These are phyloP conservation scores for Beauveria sp. DNA, from an alignment of 2,329 filamentous ascomycete genomes.

Conservation along the genomic window DNA sequence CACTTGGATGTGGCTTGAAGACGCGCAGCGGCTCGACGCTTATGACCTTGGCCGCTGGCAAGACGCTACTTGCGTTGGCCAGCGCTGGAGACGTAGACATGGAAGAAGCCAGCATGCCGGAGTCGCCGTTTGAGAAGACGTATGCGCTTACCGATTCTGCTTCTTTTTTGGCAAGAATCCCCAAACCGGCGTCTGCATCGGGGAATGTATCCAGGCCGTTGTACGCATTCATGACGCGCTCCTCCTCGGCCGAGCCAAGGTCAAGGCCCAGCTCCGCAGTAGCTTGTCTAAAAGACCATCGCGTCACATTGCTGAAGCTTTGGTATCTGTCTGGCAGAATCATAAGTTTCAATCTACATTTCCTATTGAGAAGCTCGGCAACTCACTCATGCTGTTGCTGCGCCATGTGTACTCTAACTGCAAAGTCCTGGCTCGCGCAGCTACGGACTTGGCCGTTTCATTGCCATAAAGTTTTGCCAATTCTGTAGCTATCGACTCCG, in stretches of 20 bases:
- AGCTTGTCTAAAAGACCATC: slow-evolving; percentile 54
- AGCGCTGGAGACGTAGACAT: slow-evolving; percentile 50
- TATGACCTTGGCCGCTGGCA: slow-evolving; percentile 39
- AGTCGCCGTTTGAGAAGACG: slow-evolving; percentile 65
- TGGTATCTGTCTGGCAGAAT: slow-evolving; percentile 34
- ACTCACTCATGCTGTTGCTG: slow-evolving; percentile 64
- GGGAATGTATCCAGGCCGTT: slow-evolving; percentile 56
- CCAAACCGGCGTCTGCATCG: slow-evolving; percentile 51
- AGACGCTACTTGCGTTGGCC: slow-evolving; percentile 35
- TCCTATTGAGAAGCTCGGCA: not conserved
- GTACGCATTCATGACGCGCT: slow-evolving; percentile 54
- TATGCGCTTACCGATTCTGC: slow-evolving; percentile 39
- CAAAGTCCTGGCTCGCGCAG: slow-evolving; percentile 56
- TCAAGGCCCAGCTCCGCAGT: slow-evolving; percentile 46
- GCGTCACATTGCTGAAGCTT: slow-evolving; percentile 56
- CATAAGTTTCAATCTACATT: not conserved
- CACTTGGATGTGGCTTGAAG: slow-evolving; percentile 58
- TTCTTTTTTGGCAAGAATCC: slow-evolving; percentile 32
- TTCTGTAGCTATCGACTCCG: slow-evolving; percentile 56
- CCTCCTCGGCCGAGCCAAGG: slow-evolving; percentile 35
- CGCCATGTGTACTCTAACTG: slow-evolving; percentile 76
- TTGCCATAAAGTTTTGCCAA: slow-evolving; percentile 50
- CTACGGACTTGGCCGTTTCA: slow-evolving; percentile 48
- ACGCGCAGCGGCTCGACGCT: slow-evolving; percentile 51
- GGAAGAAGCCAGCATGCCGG: slow-evolving; percentile 53